Percentiles rank a stretch among this genome's conserved stretches.
phyloP scores from a whole-genome alignment of 164 flowering plant species.

The Tinospora cordifolia region DNA sequence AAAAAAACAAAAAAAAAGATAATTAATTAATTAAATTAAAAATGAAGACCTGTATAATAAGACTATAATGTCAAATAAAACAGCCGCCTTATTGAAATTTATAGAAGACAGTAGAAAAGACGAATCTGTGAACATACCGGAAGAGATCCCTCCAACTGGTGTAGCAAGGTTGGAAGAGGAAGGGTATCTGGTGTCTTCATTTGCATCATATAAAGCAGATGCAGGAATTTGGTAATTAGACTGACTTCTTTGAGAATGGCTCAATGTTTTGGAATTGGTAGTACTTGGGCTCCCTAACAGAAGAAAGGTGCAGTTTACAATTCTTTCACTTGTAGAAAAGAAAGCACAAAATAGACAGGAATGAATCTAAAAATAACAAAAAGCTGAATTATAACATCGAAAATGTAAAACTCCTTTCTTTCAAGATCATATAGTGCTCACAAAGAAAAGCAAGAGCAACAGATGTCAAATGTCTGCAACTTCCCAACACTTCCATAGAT shows the following conservation, averaged over 20 bases:
- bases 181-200: slow-evolving; percentile 32
- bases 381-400: too few species aligned
- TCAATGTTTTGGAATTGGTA: slow-evolving; percentile 24
- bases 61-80: too few species aligned
- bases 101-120: not conserved
- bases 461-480: not conserved
- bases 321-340: not conserved
- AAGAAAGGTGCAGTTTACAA: not conserved
- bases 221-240: slow-evolving; percentile 81
- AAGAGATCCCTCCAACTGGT: slow-evolving; percentile 23
- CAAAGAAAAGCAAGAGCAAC: too few species aligned
- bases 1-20: too few species aligned
- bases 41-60: too few species aligned
- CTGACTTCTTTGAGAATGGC: slow-evolving; percentile 36
- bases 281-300: slow-evolving; percentile 26
- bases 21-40: too few species aligned
- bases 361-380: too few species aligned
- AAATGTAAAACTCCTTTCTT: too few species aligned
- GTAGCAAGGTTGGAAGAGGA: slow-evolving; percentile 16
- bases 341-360: not conserved
- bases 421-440: too few species aligned
- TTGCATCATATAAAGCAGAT: slow-evolving; percentile 66
- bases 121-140: slow-evolving; percentile 13
- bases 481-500: not conserved
- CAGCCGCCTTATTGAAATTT: not conserved